Percentiles rank a stretch among this genome's conserved stretches.
Conservation (phyloP, 768 basidiomycete species). For the Omphalotus guepiniiformis region DNA sequence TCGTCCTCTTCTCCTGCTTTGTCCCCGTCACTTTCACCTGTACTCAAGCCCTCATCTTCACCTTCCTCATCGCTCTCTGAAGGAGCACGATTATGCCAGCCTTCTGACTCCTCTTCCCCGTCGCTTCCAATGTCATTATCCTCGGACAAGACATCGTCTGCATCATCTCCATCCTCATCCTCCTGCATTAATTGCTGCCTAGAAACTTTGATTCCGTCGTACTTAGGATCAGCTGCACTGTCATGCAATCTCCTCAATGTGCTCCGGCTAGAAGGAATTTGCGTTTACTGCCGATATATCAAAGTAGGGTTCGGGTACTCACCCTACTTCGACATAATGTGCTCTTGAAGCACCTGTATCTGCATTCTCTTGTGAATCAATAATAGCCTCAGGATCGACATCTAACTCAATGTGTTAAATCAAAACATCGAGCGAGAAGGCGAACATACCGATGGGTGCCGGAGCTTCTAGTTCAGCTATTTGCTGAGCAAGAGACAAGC, state of each 20-base stretch:
- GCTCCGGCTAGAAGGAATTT: conserved; percentile 50
- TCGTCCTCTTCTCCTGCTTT: conserved; percentile 21
- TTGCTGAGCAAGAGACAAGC: conserved; percentile 69
- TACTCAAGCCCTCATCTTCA: conserved; percentile 24
- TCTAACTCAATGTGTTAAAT: conserved; percentile 36
- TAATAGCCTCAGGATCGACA: conserved; percentile 71
- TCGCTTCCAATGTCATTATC: too few species aligned
- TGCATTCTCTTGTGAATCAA: conserved; percentile 42
- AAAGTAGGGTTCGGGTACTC: conserved; percentile 20
- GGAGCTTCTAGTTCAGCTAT: conserved; percentile 75
- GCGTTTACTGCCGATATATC: background rate
- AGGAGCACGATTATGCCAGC: background rate
- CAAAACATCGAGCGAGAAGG: background rate
- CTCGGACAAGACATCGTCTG: too few species aligned
- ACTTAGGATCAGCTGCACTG: conserved; percentile 72
- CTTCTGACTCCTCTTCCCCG: too few species aligned
- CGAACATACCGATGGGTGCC: conserved; percentile 52
- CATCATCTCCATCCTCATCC: too few species aligned
- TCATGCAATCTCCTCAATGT: conserved; percentile 61
- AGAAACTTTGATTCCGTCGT: conserved; percentile 63
- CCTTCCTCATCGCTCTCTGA: conserved; percentile 21
- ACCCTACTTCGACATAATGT: conserved; percentile 89
- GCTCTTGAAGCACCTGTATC: conserved; percentile 42
- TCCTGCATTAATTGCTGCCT: conserved; percentile 53
- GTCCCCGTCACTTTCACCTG: conserved; percentile 13